These are phyloP conservation scores for Ophiosphaerella korrae DNA, from an alignment of 2,329 filamentous ascomycete genomes.

Conservation along the genomic window DNA sequence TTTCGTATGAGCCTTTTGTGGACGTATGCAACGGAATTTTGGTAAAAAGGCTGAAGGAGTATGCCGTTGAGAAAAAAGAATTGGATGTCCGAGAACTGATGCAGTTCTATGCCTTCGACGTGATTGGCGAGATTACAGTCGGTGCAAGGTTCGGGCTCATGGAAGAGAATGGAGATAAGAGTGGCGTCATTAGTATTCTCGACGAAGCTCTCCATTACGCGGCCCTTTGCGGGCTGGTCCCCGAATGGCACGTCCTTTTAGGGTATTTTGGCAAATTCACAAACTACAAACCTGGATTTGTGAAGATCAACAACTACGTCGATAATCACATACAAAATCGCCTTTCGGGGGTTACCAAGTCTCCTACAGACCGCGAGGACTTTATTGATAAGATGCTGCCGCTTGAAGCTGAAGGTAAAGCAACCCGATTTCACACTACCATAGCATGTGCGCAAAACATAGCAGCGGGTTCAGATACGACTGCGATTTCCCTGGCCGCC, in stretches of 20 bases:
- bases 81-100: slow-evolving; percentile 53
- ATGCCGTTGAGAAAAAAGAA: slow-evolving; percentile 16
- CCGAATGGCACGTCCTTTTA: slow-evolving; percentile 7
- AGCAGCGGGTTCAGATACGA: slow-evolving; percentile 53
- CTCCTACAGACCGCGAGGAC: slow-evolving; percentile 9
- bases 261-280: not conserved
- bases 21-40: slow-evolving; percentile 43
- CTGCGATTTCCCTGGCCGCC: slow-evolving; percentile 54
- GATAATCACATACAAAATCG: slow-evolving; percentile 3
- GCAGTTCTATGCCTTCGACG: slow-evolving; percentile 58
- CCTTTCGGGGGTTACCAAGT: slow-evolving; percentile 8
- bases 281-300: not conserved
- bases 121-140: slow-evolving; percentile 59
- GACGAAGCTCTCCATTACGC: not conserved
- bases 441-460: slow-evolving; percentile 37
- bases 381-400: slow-evolving; percentile 18
- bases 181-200: slow-evolving; percentile 5
- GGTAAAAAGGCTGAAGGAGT: slow-evolving; percentile 34
- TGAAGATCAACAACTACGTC: slow-evolving; percentile 1
- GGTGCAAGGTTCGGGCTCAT: slow-evolving; percentile 26
- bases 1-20: slow-evolving; percentile 48
- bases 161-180: slow-evolving; percentile 16
- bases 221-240: slow-evolving; percentile 7
- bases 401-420: slow-evolving; percentile 13
- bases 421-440: slow-evolving; percentile 6